These are phyloP conservation scores for Kodamaea sagamina DNA, from an alignment of 805 yeast species.

Conservation along the genomic window DNA sequence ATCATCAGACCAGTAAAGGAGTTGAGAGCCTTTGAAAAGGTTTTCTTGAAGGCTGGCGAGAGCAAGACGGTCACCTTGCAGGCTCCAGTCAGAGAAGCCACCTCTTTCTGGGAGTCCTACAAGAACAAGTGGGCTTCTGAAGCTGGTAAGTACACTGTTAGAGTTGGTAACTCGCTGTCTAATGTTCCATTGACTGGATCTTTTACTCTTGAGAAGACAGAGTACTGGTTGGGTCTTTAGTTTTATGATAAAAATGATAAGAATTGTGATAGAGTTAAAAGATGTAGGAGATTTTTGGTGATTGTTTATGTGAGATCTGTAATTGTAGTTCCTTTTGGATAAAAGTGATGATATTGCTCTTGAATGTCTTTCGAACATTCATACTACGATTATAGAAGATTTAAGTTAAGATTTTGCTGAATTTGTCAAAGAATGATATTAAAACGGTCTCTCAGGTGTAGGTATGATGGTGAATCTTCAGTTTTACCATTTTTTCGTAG, in stretches of 20 bases:
- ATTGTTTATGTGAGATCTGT: too few relatives aligned
- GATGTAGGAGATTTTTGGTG: too few relatives aligned
- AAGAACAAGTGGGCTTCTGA: conserved; percentile 52
- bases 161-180: conserved; percentile 39
- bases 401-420: too few relatives aligned
- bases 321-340: too few relatives aligned
- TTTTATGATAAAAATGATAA: not conserved
- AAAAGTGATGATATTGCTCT: too few relatives aligned
- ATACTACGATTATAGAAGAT: too few relatives aligned
- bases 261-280: too few relatives aligned
- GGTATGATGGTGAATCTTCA: too few relatives aligned
- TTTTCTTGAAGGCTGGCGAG: conserved; percentile 47
- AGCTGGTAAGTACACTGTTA: conserved; percentile 50
- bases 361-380: too few relatives aligned
- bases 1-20: conserved; percentile 58
- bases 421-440: too few relatives aligned
- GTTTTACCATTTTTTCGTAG: too few relatives aligned
- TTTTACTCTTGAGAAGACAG: conserved; percentile 2
- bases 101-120: conserved; percentile 55
- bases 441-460: too few relatives aligned
- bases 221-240: conserved; percentile 9
- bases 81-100: conserved; percentile 49
- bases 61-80: conserved; percentile 35
- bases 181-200: conserved; percentile 7
- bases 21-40: conserved; percentile 58